Base-by-base conservation (phyloP, 345 rosid genomes). In the Murraya koenigii region DNA sequence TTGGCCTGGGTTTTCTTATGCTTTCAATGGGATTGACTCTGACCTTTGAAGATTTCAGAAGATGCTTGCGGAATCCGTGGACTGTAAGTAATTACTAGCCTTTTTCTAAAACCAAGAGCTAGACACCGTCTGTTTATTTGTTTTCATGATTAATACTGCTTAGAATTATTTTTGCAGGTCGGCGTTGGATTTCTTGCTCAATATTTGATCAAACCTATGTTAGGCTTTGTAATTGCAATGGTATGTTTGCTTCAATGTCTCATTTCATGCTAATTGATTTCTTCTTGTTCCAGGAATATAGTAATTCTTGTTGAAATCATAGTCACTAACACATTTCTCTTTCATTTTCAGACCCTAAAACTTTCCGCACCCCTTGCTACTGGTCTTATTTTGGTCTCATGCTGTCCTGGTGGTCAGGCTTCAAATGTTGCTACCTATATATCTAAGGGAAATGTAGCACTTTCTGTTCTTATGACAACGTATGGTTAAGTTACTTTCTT, bases 401-500 rank as follows among this genome's bases (percentile, higher is more conserved):
- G 99, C 87, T 95, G 99, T 84, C 98, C 99, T 58, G 98, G 97
- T 72, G 99, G 98, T 79, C 98, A 95, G 85, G 98, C 99, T 10
- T 95, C 98, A 8, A 95, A 95, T 75, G 98, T 95, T 79, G 98
- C 99, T 30, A 95, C 98, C 61, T 95, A 91, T 80, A 95, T 95
- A 79, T 95, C 99, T 6, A 95, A 91, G 76, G 99, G 99, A 72
- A 93, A 95, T 75, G 98, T 93, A 25, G 99, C 98, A 6, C 97
- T 96, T 76, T 96, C 98, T 30, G 99, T 96, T 68, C 98, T 96
- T 52, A 96, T 96, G 99, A 96, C 98, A 74, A 96, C 97, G 99
- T 96, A 88, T 77, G 87, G 80, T 54, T 64, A 56, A 52, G 23
- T 22, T 69, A 6, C 71, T 44, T 79, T 54, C 74, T 20, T 32